Base-by-base conservation (phyloP, 78 protist species). In the Dictyostelium citrinum region DNA sequence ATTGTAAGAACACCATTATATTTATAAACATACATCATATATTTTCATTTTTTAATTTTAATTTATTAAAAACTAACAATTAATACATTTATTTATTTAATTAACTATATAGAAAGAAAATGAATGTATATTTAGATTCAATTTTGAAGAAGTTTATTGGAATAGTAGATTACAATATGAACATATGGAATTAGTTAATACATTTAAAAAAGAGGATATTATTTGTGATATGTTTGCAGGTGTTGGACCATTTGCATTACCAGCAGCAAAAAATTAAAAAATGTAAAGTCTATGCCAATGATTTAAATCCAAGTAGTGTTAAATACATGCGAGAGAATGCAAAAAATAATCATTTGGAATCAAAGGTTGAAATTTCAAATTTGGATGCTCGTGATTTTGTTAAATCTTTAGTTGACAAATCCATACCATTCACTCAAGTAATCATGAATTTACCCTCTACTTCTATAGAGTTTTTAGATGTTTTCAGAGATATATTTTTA, bases 231-330 rank as follows among this genome's bases (percentile, higher is more conserved):
- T 98, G 95, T 81, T 98, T 33, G 97, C 98, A 0, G 99, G 99
- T 43, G 96, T 99, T 37, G 99, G 99, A 29, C 99, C 99, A 9
- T 99, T 99, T 64, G 99, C 98, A 16, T 43, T 98, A 5, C 99
- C 99, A 5, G 97, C 97, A 9, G 98, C 98, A 6, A 93, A 91
- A n/a, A 31, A 22, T 37, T 35, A 22, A 29, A 6, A 97, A 97
- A 31, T 3, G 82, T 20, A 10, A 17, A 12, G 98, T 97, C 51
- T 90, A 95, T 82, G 99, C 99, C 5, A 99, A 99, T 93, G 99
- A 99, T 78, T 95, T 98, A 51, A 98, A 98, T 86, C 99, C 99
- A 16, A 24, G 11, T 45, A 84, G 97, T 1, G 14, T 41, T 72
- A 75, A 95, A 45, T 96, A 61, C 29, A 95, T 98, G 79, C 29